These are phyloP conservation scores for Kazachstania bromeliacearum DNA, from an alignment of 805 yeast genomes.

Conservation along the genomic window DNA sequence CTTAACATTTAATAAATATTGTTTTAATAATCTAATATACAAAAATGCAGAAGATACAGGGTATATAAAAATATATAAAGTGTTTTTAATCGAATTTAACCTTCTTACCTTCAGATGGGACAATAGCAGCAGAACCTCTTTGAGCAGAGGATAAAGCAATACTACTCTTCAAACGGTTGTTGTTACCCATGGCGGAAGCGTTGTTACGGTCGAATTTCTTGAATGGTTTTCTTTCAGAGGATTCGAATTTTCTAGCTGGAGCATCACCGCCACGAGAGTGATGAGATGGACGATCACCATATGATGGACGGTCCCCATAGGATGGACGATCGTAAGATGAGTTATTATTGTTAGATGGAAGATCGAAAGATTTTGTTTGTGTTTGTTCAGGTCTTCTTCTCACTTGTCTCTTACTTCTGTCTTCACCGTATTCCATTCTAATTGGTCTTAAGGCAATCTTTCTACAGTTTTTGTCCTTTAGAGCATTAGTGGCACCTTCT, in stretches of 20 bases:
- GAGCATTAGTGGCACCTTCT: conserved; percentile 73
- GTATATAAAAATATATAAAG: not conserved
- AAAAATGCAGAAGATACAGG: not conserved
- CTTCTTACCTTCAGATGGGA: conserved; percentile 84
- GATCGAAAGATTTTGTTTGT: conserved; percentile 20
- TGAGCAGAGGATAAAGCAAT: conserved; percentile 81
- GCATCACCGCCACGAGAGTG: conserved; percentile 4
- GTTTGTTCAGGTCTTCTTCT: conserved; percentile 26
- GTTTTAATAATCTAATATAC: not conserved
- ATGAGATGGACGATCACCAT: not conserved
- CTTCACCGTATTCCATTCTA: conserved; percentile 91
- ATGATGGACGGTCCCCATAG: not conserved
- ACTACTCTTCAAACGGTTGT: conserved; percentile 60
- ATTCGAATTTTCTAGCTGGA: conserved; percentile 8
- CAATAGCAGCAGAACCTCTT: conserved; percentile 83
- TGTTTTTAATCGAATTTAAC: conserved; percentile 46
- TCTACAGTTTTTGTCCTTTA: conserved; percentile 59
- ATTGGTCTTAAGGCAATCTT: conserved; percentile 63
- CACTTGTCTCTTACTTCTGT: conserved; percentile 72
- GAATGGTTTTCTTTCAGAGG: conserved; percentile 21
- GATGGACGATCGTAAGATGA: not conserved
- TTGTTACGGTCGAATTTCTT: too few species aligned
- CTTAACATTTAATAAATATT: not conserved
- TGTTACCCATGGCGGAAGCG: conserved; percentile 24
- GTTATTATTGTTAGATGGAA: conserved; percentile 10